Conservation (phyloP, 768 basidiomycete species). For the Russula sp. region DNA sequence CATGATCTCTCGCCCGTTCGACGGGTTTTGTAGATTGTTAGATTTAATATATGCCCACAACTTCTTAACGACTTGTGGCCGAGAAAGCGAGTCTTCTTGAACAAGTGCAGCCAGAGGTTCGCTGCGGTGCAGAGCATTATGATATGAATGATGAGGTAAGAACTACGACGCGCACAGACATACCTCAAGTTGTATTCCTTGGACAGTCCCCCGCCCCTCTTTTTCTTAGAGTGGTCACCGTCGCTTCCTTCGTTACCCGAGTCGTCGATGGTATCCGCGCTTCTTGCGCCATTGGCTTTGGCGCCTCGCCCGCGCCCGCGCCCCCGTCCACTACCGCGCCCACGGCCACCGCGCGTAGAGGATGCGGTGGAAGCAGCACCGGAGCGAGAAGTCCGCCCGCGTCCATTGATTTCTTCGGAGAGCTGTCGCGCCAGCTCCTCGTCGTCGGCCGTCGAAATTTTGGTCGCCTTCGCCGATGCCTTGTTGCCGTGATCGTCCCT, state of each 20-base stretch:
- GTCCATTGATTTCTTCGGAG: conserved; percentile 39
- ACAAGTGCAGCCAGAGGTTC: conserved; percentile 67
- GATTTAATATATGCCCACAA: conserved; percentile 87
- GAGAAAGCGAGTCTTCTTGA: conserved; percentile 62
- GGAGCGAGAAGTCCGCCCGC: conserved; percentile 30
- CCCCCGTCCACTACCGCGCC: conserved; percentile 19
- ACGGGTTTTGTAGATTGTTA: conserved; percentile 78
- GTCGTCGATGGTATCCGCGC: conserved; percentile 32
- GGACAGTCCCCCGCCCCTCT: conserved; percentile 55
- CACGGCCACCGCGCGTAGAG: conserved; percentile 22
- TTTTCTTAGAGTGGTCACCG: conserved; percentile 39
- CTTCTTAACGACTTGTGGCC: conserved; percentile 86
- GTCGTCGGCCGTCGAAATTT: conserved; percentile 28
- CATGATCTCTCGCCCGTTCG: conserved; percentile 76
- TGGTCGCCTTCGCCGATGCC: conserved; percentile 17
- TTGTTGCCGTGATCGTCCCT: conserved; percentile 24
- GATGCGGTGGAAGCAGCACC: conserved; percentile 21
- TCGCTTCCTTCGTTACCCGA: conserved; percentile 33
- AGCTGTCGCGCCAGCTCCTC: conserved; percentile 38
- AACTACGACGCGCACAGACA: conserved; percentile 19
- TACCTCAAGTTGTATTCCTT: conserved; percentile 76
- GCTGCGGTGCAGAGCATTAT: conserved; percentile 35
- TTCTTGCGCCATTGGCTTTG: conserved; percentile 32
- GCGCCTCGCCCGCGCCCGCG: conserved; percentile 18
- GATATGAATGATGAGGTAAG: conserved; percentile 7